Evolutionary conservation across 352 stramenopile species (phyloP), one percentile per base, ranked within the genome.

Genomic region (Pythium phragmitis): DNA sequence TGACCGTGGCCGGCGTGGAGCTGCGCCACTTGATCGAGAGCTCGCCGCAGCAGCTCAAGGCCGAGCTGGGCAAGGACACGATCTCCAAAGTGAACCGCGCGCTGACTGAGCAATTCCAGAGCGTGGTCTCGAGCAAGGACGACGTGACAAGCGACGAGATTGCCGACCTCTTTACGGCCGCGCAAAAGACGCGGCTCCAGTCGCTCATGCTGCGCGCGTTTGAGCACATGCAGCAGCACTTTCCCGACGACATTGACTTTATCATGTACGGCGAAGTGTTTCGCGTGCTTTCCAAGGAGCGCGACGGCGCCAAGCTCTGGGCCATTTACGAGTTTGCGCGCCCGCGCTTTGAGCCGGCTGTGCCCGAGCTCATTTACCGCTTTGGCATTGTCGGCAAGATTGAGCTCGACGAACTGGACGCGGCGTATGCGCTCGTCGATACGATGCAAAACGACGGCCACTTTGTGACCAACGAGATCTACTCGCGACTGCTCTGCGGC

Each of bases 331-430:
- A 88, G 67, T 60, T 63, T 17, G 67, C 73, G 43, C 75, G 76
- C 30, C 57, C 70, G 41, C 69, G 69, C 30, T 88, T 82, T 60
- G 69, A 79, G 39, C 52, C 56, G 39, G 61, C 51, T 12, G 71
- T 84, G 34, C 80, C 80, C 23, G 82, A 91, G 68, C 81, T 91
- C 61, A 79, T 89, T 65, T 88, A 87, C 57, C 82, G 82, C 28
- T 91, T 86, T 23, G 79, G 76, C 33, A 83, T 91, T 65, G 71
- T 82, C 2, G 82, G 77, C 36, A 80, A 80, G 64, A 57, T 88
- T 58, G 70, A 88, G 46, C 55, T 64, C 6, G 64, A 74, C n/a
- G 67, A 91, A 26, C 64, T 89, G 47, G 75, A 85, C 12, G 43
- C 12, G 9, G 80, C 82, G 16, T 33, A 77, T 9, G 57, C 65